Evolutionary conservation across 768 basidiomycete species (phyloP).

Genomic region (Lentinula lateritia): DNA sequence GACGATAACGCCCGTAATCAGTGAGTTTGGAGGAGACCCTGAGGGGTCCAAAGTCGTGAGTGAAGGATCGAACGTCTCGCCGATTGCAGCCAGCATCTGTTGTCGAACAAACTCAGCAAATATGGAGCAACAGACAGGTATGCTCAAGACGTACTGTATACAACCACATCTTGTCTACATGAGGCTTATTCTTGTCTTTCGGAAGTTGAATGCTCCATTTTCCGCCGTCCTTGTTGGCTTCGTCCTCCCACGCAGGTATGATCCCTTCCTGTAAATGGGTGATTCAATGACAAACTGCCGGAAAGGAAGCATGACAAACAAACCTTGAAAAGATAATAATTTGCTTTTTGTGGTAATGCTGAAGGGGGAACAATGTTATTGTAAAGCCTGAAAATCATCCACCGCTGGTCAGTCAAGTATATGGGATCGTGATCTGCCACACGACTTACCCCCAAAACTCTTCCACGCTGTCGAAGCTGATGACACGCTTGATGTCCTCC

Average conservation of each 20-base stretch:
- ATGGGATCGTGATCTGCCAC: neutral
- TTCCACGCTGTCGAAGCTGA: conserved; percentile 94
- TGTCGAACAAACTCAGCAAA: neutral
- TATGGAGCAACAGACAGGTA: neutral
- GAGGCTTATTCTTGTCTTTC: conserved; percentile 81
- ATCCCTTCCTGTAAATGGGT: conserved; percentile 72
- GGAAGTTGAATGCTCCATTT: conserved; percentile 99
- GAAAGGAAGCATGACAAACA: conserved; percentile 5
- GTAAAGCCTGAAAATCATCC: conserved; percentile 54
- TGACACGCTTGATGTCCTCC: conserved; percentile 97
- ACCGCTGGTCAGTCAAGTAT: neutral
- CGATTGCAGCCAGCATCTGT: conserved; percentile 98
- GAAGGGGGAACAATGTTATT: conserved; percentile 98
- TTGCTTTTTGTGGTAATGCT: conserved; percentile 90
- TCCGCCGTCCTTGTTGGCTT: conserved; percentile 93
- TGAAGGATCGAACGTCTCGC: conserved; percentile 95
- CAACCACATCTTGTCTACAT: conserved; percentile 96
- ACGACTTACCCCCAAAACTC: conserved; percentile 94
- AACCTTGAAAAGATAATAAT: conserved; percentile 98
- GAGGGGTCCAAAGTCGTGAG: conserved; percentile 44
- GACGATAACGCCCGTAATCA: conserved; percentile 92
- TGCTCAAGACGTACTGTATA: conserved; percentile 65
- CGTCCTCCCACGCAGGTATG: conserved; percentile 97
- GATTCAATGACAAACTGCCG: conserved; percentile 1
- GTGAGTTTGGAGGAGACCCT: conserved; percentile 44